A percentile compares a stretch with the other conserved stretches of the same genome.
phyloP scores from a whole-genome alignment of 441 rosid species.

The Aleurites moluccanus region DNA sequence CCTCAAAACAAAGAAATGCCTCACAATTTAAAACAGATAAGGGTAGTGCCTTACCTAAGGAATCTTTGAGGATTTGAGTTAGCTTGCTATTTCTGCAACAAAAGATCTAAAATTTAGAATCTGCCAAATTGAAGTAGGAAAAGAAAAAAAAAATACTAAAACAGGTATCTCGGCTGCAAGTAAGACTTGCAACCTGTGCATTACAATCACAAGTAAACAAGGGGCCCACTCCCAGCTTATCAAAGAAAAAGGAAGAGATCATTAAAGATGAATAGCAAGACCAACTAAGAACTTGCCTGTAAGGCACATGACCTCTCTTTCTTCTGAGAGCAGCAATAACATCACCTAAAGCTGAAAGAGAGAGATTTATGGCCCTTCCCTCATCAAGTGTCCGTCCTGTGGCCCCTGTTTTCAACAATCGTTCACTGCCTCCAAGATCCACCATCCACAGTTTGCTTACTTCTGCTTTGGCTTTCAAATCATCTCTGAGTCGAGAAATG shows the following conservation, averaged over 20 bases:
- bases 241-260: not conserved
- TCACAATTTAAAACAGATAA: constrained; percentile 11
- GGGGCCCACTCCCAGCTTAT: constrained; percentile 24
- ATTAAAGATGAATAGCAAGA: constrained; percentile 12
- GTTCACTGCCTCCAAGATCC: constrained; percentile 93
- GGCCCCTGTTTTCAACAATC: constrained; percentile 81
- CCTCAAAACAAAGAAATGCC: constrained; percentile 7
- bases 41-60: constrained; percentile 55
- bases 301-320: constrained; percentile 87
- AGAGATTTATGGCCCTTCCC: constrained; percentile 87
- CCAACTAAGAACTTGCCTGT: constrained; percentile 58
- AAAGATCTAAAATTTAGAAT: constrained; percentile 24
- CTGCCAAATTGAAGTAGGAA: constrained; percentile 19
- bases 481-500: constrained; percentile 54
- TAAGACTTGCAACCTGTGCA: not conserved
- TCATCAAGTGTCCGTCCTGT: constrained; percentile 82
- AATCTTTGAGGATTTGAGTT: constrained; percentile 93
- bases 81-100: constrained; percentile 95
- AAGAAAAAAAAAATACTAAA: constrained; percentile 20
- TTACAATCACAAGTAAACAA: not conserved
- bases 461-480: constrained; percentile 51
- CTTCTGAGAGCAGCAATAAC: constrained; percentile 88
- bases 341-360: constrained; percentile 90
- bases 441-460: constrained; percentile 93
- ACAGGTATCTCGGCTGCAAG: constrained; percentile 9